Percentiles rank a stretch among this genome's conserved stretches.
These are phyloP conservation scores for Fusarium ramigenum DNA, from an alignment of 2,329 filamentous ascomycete species.

Conservation along the genomic window DNA sequence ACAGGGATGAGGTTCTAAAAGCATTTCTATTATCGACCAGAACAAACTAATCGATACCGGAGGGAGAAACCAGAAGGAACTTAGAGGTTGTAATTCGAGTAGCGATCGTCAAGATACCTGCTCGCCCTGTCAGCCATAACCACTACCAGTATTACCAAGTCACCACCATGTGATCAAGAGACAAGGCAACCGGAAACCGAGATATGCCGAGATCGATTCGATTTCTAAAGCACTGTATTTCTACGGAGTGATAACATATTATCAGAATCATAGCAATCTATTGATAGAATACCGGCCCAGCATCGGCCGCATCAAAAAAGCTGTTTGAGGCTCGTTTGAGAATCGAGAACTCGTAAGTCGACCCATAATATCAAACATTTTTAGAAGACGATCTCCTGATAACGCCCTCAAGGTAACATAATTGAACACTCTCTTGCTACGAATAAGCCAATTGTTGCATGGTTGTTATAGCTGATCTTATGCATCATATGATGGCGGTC, in stretches of 20 bases:
- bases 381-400: neutral
- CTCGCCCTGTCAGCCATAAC: neutral
- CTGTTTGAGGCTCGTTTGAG: neutral
- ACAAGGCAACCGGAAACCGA: neutral
- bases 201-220: neutral
- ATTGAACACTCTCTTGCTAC: neutral
- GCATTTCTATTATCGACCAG: accelerated
- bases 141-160: neutral
- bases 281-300: neutral
- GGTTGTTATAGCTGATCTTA: neutral
- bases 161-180: neutral
- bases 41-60: accelerated
- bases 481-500: neutral
- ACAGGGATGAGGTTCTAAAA: no score
- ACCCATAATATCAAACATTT: neutral
- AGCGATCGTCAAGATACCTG: neutral
- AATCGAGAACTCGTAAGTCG: neutral
- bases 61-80: no score
- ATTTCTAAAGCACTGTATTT: neutral
- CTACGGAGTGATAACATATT: neutral
- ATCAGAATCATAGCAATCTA: neutral
- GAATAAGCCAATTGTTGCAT: neutral
- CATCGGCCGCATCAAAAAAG: neutral
- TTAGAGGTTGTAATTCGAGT: neutral
- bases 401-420: neutral